Base-by-base conservation (phyloP, 495 filamentous ascomycete species). In the Penicillium daleae region DNA sequence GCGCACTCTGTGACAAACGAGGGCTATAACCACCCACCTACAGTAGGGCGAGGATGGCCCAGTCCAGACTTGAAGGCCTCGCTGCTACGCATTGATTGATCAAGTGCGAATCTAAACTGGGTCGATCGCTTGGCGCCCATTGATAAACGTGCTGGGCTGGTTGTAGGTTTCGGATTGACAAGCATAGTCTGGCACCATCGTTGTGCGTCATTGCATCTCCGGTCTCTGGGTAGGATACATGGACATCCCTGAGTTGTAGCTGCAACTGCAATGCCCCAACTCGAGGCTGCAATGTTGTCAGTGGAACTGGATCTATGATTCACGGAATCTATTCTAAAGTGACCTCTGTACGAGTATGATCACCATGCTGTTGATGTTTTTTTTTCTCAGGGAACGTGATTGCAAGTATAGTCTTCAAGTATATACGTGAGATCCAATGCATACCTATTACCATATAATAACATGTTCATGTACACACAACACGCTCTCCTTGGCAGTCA, bases 121-220 rank as follows among this genome's bases (percentile, higher is more conserved):
- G 9, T 44, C 19, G 19, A 44, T 19, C 7, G 46, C 24, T 29
- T 50, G 46, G 46, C 46, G 46, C 46, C 46, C 46, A 50, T 50
- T 50, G 46, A 50, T 50, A 50, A 27, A 26, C 13, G 46, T 50
- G 46, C 46, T 50, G 46, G 46, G 46, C 24, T 15, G 13, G 24
- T 27, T 50, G 46, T 6, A 17, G 24, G 46, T 50, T 50, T 29
- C 24, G 15, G 46, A 15, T 50, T 50, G 46, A 50, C 12, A 24
- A 24, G 44, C n/a, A n/a, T n/a, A n/a, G 46, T 15, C 22, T 50
- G 24, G 24, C 22, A 29, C 22, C 46, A 10, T 44, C 9, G 42
- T 22, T 50, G 29, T 7, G 46, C 12, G 17, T 27, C 5, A 15
- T 50, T 29, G 12, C 26, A 46, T 22, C 40, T 6, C 19, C 35